Evolutionary conservation across 1,284 basidiomycete species (phyloP).

Genomic region (Ganoderma resinaceum): DNA sequence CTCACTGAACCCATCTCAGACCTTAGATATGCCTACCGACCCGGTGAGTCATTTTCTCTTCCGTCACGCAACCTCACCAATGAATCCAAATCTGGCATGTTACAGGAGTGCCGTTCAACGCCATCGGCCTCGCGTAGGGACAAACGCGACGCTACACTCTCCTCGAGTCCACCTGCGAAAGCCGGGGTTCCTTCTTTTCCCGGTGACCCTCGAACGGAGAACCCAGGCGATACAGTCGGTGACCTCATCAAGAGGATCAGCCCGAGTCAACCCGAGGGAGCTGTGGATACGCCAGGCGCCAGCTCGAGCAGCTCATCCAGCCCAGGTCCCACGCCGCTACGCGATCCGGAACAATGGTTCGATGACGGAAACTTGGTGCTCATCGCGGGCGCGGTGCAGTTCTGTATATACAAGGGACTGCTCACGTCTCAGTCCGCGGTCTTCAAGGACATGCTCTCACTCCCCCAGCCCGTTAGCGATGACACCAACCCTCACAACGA

Average conservation of each 20-base stretch:
- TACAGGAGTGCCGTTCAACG: background rate
- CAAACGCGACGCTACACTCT: background rate
- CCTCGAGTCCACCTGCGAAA: background rate
- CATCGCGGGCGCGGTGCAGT: conserved; percentile 23
- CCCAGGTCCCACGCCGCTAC: background rate
- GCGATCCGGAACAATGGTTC: conserved; percentile 30
- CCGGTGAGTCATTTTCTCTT: background rate
- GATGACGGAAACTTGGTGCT: conserved; percentile 36
- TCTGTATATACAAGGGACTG: conserved; percentile 32
- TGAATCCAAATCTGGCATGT: background rate
- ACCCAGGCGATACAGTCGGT: background rate
- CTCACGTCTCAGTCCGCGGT: conserved; percentile 31
- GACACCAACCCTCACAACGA: background rate
- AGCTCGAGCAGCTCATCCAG: background rate
- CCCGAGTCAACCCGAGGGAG: too few relatives aligned
- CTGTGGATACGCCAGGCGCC: background rate
- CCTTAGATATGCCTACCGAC: background rate
- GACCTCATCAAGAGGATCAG: background rate
- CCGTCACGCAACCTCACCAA: background rate
- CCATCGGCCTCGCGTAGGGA: background rate
- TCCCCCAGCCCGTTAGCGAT: conserved; percentile 20
- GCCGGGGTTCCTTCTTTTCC: background rate
- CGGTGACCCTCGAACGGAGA: background rate
- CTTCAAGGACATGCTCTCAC: conserved; percentile 34
- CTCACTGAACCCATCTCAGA: background rate